Percentiles rank a stretch among this genome's conserved stretches.
These are phyloP conservation scores for Spathaspora jeffriesii DNA, from an alignment of 1,139 yeast species.

Conservation along the genomic window DNA sequence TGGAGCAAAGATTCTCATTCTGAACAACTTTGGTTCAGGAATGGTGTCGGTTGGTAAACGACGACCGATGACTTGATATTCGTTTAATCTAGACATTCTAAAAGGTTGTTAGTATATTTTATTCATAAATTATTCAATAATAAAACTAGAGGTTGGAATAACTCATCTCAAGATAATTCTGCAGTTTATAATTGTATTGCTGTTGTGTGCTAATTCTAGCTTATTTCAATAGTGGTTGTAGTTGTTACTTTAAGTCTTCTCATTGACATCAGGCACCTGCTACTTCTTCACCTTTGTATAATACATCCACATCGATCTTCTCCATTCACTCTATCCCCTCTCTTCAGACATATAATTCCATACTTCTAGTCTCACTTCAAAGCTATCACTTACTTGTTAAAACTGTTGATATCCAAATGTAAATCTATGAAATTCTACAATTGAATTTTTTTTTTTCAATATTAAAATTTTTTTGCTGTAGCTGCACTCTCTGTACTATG, in stretches of 20 bases:
- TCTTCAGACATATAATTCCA: background rate
- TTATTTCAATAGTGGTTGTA: too few relatives aligned
- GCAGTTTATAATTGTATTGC: too few relatives aligned
- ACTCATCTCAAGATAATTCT: conserved; percentile 5
- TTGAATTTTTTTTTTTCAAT: conserved; percentile 8
- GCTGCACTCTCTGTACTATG: background rate
- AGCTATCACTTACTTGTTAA: conserved; percentile 6
- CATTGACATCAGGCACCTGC: background rate
- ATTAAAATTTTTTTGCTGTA: conserved; percentile 1
- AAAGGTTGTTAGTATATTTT: conserved; percentile 10
- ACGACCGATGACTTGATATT: conserved; percentile 99
- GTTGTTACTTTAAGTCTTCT: background rate
- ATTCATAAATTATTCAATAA: too few relatives aligned
- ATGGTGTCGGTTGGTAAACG: conserved; percentile 99
- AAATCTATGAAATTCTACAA: background rate
- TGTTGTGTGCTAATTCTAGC: too few relatives aligned
- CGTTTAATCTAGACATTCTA: conserved; percentile 87
- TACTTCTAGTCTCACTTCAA: background rate
- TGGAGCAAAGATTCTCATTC: conserved; percentile 99
- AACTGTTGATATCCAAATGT: conserved; percentile 10
- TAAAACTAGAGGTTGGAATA: background rate
- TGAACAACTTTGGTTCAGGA: conserved; percentile 99
- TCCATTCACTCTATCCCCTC: background rate
- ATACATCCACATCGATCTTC: background rate
- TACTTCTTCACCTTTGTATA: background rate